Conservation (phyloP, 1,139 yeast genomes). For the Blastobotrys malaysiensis region DNA sequence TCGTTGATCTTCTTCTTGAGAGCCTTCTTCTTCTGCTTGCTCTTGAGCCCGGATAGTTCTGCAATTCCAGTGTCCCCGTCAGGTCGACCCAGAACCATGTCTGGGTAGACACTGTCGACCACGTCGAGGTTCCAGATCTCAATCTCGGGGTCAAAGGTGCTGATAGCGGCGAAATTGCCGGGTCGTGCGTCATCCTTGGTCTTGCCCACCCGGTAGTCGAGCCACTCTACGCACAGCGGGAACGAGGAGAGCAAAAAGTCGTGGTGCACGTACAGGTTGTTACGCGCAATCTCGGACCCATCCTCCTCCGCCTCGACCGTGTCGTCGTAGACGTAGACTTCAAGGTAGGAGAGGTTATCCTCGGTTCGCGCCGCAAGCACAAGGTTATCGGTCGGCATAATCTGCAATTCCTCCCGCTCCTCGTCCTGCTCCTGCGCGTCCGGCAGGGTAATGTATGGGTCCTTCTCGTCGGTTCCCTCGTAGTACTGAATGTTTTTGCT, state of each 20-base stretch:
- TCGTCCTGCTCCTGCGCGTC: slow-evolving; percentile 55
- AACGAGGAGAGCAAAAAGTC: slow-evolving; percentile 96
- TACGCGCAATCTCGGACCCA: slow-evolving; percentile 51
- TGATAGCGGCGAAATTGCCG: slow-evolving; percentile 93
- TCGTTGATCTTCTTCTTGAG: slow-evolving; percentile 50
- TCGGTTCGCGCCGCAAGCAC: slow-evolving; percentile 92
- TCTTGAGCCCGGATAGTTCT: slow-evolving; percentile 34
- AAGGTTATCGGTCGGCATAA: slow-evolving; percentile 85
- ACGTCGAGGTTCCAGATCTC: slow-evolving; percentile 95
- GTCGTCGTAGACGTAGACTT: slow-evolving; percentile 91
- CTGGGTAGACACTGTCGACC: slow-evolving; percentile 92
- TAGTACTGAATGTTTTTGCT: slow-evolving; percentile 46
- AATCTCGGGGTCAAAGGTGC: slow-evolving; percentile 95
- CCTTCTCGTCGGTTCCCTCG: slow-evolving; percentile 55
- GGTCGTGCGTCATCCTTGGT: slow-evolving; percentile 38
- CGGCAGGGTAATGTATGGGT: slow-evolving; percentile 67
- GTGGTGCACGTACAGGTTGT: slow-evolving; percentile 84
- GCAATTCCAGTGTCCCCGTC: slow-evolving; percentile 39
- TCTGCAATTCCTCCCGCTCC: slow-evolving; percentile 78
- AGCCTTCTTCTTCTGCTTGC: slow-evolving; percentile 49
- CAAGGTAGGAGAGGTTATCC: slow-evolving; percentile 88
- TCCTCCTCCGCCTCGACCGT: slow-evolving; percentile 57
- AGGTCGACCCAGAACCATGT: slow-evolving; percentile 74
- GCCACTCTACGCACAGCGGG: slow-evolving; percentile 96
- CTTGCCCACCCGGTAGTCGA: slow-evolving; percentile 51